Conservation (phyloP, 495 filamentous ascomycete species). For the Penicillium steckii region DNA sequence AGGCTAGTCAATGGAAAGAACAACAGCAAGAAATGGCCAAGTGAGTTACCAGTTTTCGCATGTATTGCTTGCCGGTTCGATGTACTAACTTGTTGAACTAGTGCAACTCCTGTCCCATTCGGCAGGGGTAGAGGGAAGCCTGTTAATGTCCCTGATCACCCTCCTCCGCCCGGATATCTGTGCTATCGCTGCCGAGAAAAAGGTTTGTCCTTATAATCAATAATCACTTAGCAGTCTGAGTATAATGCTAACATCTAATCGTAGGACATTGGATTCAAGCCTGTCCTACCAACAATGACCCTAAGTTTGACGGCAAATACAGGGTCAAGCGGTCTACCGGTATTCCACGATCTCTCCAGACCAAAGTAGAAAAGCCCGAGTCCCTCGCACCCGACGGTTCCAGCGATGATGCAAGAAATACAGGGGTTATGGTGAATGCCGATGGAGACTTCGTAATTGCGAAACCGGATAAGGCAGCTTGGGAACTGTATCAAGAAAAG, state of each 20-base stretch:
- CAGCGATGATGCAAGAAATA: conserved; percentile 73
- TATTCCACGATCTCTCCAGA: conserved; percentile 89
- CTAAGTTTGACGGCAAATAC: conserved; percentile 86
- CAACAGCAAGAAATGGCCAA: conserved; percentile 90
- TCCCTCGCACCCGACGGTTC: conserved; percentile 69
- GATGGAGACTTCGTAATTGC: conserved; percentile 96
- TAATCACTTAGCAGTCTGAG: background rate
- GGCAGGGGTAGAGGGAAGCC: conserved; percentile 57
- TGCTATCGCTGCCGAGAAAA: conserved; percentile 98
- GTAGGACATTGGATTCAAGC: conserved; percentile 93
- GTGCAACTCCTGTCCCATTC: conserved; percentile 63
- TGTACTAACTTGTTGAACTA: conserved; percentile 41
- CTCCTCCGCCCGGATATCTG: conserved; percentile 87
- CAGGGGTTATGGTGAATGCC: conserved; percentile 93
- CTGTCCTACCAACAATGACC: conserved; percentile 96
- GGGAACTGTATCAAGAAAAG: conserved; percentile 96
- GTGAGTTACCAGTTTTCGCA: conserved; percentile 53
- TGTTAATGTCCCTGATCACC: conserved; percentile 80
- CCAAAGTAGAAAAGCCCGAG: conserved; percentile 87
- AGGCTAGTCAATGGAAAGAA: conserved; percentile 81
- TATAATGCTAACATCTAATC: background rate
- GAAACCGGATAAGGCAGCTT: conserved; percentile 88
- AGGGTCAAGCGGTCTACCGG: conserved; percentile 93
- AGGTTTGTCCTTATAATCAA: conserved; percentile 55
- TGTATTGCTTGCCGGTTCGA: background rate